These are phyloP conservation scores for Tympanopsis confertula DNA, from an alignment of 2,329 filamentous ascomycete genomes.

Conservation along the genomic window DNA sequence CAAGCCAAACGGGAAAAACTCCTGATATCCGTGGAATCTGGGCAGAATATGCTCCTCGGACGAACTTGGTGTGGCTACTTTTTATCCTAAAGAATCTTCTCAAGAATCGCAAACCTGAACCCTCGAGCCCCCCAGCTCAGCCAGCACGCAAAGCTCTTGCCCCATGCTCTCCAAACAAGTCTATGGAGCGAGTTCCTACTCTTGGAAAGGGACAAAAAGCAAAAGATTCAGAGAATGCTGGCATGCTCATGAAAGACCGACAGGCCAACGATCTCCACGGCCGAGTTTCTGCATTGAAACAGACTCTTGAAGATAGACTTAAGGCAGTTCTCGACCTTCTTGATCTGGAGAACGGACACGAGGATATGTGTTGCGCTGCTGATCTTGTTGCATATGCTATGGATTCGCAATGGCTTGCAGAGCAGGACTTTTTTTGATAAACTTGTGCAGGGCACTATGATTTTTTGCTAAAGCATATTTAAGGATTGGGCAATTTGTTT, in stretches of 20 bases:
- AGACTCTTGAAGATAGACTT: constrained; percentile 17
- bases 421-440: constrained; percentile 23
- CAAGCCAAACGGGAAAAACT: constrained; percentile 20
- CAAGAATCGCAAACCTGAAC: constrained; percentile 3
- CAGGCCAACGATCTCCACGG: constrained; percentile 5
- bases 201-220: not conserved
- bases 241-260: not conserved
- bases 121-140: constrained; percentile 2
- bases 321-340: constrained; percentile 18
- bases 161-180: constrained; percentile 17
- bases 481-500: no score
- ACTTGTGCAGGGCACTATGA: no score
- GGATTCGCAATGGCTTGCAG: constrained; percentile 23
- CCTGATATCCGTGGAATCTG: constrained; percentile 27
- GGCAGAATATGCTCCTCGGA: constrained; percentile 40
- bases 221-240: not conserved
- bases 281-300: constrained; percentile 12
- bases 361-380: constrained; percentile 26
- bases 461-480: no score
- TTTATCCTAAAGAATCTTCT: constrained; percentile 45
- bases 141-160: constrained; percentile 15
- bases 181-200: constrained; percentile 4
- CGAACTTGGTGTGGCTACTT: constrained; percentile 51
- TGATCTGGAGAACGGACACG: constrained; percentile 21
- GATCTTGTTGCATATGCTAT: constrained; percentile 28